Evolutionary conservation across 2,329 filamentous ascomycete genomes (phyloP), one percentile per base, ranked within the genome.

Genomic region (Ceratocystis lukuohia): DNA sequence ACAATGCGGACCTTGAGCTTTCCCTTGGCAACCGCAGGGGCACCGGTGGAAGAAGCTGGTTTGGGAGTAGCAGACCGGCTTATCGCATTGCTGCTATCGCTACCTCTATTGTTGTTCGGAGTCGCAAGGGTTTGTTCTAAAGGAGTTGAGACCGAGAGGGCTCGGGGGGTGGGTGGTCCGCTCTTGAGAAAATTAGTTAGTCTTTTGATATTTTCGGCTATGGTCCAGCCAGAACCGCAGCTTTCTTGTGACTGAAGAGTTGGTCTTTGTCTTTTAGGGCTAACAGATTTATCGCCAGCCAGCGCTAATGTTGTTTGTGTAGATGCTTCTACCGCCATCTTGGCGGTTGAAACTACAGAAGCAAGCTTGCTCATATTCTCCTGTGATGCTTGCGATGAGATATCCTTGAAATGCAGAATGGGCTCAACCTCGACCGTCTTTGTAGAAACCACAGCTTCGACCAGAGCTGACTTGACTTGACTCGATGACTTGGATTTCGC

Each of bases 121-220:
- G 37, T 41, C 12, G 37, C 12, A 15, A 41, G 37, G 10, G n/a
- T 48, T 22, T 61, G 53, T 17, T 65, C 62, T 28, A 20, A 44
- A 15, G 62, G 62, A 28, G 62, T 65, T 33, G 66, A 67, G 46
- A 67, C 62, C 45, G 91, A 96, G 73, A 93, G 84, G 68, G 92
- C 89, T 77, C 93, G 87, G 70, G 93, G 95, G 71, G 93, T 92
- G 69, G 91, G 87, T 71, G 91, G 89, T 72, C 90, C 94, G 80
- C 91, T 96, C 92, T 96, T 96, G 80, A 85, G 56, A 53, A 67
- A 80, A 82, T 86, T 82, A 84, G 91, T 96, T 91, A 96, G 92
- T 89, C 87, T 88, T 80, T 84, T 88, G 76, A 88, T 82, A 46
- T 57, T 57, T 17, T 67, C 62, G 28, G 66, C 44, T 5, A 67